Evolutionary conservation across 139 green algal species (phyloP).

Genomic region (Coelastrella sp.): DNA sequence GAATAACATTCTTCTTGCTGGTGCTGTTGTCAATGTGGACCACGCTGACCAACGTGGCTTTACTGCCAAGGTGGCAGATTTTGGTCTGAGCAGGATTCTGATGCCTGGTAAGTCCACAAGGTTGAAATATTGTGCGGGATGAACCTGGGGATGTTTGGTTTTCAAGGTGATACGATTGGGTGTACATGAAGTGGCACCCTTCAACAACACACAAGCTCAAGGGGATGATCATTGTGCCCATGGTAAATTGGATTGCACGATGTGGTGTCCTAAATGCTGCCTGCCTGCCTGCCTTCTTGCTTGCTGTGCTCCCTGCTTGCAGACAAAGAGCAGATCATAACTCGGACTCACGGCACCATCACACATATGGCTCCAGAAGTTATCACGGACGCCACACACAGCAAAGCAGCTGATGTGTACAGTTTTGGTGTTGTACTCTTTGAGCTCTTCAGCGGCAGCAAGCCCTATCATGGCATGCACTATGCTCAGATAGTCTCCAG

Average conservation of each 20-base stretch:
- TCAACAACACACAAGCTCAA: no score
- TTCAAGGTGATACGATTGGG: background rate
- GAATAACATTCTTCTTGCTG: conserved; percentile 53
- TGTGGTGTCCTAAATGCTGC: background rate
- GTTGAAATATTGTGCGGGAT: no score
- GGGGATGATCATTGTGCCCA: no score
- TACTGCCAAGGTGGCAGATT: conserved; percentile 47
- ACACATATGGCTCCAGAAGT: conserved; percentile 51
- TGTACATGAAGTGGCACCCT: no score
- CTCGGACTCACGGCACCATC: conserved; percentile 46
- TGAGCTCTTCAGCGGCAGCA: conserved; percentile 33
- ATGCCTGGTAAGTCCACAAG: background rate
- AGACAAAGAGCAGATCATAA: conserved; percentile 45
- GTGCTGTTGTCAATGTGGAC: background rate
- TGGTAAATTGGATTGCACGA: no score
- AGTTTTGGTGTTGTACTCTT: conserved; percentile 48
- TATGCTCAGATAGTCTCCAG: conserved; percentile 47
- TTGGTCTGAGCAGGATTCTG: conserved; percentile 41
- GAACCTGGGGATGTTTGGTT: background rate
- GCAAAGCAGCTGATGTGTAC: conserved; percentile 45
- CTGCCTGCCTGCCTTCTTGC: no score
- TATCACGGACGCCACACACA: conserved; percentile 44
- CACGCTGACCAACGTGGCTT: conserved; percentile 6
- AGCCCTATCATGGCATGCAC: conserved; percentile 49
- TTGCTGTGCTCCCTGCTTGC: background rate